Evolutionary conservation across 495 filamentous ascomycete species (phyloP), one percentile per base, ranked within the genome.

Genomic region (Neurospora sp.): DNA sequence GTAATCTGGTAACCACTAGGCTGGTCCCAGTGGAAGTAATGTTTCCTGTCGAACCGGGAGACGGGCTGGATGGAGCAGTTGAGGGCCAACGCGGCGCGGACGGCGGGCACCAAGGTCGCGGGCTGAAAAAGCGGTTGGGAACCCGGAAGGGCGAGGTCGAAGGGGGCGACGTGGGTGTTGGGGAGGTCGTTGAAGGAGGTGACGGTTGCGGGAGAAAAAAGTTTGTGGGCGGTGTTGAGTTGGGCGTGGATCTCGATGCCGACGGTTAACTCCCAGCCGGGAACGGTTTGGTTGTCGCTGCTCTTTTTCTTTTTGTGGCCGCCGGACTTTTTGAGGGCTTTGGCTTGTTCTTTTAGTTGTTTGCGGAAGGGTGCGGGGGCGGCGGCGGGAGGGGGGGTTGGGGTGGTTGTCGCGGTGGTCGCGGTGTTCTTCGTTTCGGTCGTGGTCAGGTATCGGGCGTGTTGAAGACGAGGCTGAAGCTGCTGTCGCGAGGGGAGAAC

Each of bases 21-120:
- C 79, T 99, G 96, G 81, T 99, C 96, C 87, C 94, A 95, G 83
- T 98, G 96, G 82, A 98, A 98, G 80, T 99, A 99, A 78, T 99
- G 96, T 80, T 99, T 99, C 70, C 96, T 88, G 82, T 99, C 96
- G 81, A 96, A 99, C 40, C 87, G 87, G 78, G 93, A 96, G 69
- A 86, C 86, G 2, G 81, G 85, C 78, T 94, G 89, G 69, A 98
- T 88, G 0, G 89, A 80, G 82, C 96, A 98, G 66, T 89, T 88
- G 40, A 99, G 84, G 3, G 94, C 94, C 16, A 98, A 80, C 2
- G 94, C 95, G 40, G 96, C 94, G 71, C 96, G 90, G 35, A 99
- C 79, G 38, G 96, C 96, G 42, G 96, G 96, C 18, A 99, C 86
- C 31, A 98, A 84, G 0, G 92, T 93, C 72, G 90, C 92, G 62